phyloP scores from a whole-genome alignment of 768 basidiomycete species.

The Lactifluus subvellereus region DNA sequence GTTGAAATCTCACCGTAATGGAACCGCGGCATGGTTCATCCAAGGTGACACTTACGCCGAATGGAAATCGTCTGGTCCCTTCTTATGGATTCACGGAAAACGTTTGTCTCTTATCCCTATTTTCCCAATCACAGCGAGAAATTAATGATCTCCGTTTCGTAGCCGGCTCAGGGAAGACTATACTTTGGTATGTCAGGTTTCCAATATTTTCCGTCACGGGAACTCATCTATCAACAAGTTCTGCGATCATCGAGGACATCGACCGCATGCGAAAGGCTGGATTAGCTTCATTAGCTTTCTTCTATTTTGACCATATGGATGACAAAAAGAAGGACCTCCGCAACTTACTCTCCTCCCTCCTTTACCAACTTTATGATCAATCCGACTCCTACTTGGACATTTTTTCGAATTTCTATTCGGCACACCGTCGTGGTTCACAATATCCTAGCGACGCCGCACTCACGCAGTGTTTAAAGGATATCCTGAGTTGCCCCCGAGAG shows the following conservation, averaged over 20 bases:
- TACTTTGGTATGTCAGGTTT: background rate
- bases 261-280: no score
- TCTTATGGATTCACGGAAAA: constrained; percentile 7
- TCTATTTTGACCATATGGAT: background rate
- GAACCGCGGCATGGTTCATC: constrained; percentile 4
- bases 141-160: background rate
- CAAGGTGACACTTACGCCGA: background rate
- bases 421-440: background rate
- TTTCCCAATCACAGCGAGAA: background rate
- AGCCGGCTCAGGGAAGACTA: background rate
- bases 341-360: background rate
- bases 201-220: background rate
- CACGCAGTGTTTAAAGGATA: background rate
- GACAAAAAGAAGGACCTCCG: background rate
- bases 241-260: no score
- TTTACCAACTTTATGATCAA: background rate
- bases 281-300: background rate
- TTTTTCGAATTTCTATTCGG: background rate
- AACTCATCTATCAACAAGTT: background rate
- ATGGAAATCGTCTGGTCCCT: background rate
- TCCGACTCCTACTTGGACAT: background rate
- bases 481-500: background rate
- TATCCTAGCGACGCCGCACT: background rate
- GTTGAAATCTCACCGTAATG: background rate
- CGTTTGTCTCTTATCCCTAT: background rate